These are phyloP conservation scores for Phytophthora fragariaefolia DNA, from an alignment of 352 stramenopile genomes.

Conservation along the genomic window DNA sequence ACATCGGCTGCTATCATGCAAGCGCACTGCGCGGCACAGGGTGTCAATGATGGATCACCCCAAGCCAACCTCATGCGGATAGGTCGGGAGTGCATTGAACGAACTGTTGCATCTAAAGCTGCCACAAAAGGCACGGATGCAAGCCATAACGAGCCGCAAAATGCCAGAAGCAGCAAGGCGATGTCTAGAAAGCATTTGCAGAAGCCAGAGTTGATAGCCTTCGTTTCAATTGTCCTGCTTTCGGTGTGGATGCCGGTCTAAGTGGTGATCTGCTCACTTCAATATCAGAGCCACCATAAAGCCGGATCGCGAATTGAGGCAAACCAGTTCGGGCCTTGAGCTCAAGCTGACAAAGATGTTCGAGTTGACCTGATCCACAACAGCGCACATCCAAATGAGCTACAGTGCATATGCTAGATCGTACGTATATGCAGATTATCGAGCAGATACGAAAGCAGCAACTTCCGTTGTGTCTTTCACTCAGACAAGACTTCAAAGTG, in stretches of 20 bases:
- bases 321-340: constrained; percentile 3
- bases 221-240: background rate
- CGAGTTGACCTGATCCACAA: background rate
- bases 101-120: constrained; percentile 19
- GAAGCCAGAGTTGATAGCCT: background rate
- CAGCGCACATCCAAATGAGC: background rate
- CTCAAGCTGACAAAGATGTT: constrained; percentile 8
- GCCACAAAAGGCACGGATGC: constrained; percentile 15
- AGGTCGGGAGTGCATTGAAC: constrained; percentile 20
- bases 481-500: no score
- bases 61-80: constrained; percentile 23
- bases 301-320: constrained; percentile 15
- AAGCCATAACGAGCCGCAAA: constrained; percentile 3
- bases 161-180: constrained; percentile 17
- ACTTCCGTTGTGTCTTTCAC: background rate
- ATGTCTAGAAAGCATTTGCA: background rate
- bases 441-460: background rate
- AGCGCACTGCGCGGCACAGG: constrained; percentile 11
- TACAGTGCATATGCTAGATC: no score
- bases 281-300: constrained; percentile 16
- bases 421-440: background rate
- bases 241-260: background rate
- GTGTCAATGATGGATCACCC: constrained; percentile 21
- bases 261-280: background rate
- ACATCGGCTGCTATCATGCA: constrained; percentile 8